These are phyloP conservation scores for Cynara cardunculus DNA, from an alignment of 129 eudicot species.

Conservation along the genomic window DNA sequence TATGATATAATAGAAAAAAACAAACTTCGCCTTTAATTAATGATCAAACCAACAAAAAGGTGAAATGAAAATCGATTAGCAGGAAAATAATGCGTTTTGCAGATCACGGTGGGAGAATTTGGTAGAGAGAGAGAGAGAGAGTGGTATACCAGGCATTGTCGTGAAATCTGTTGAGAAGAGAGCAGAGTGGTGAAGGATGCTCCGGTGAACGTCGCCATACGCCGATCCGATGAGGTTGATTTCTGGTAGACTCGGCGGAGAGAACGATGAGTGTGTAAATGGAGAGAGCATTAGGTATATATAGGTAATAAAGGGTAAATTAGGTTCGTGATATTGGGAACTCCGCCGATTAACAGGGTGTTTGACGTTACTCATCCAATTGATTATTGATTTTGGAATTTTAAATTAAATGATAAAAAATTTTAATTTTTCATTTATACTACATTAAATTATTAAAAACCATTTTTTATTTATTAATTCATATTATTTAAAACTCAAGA, in stretches of 20 bases:
- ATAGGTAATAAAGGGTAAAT: background rate
- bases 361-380: background rate
- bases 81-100: background rate
- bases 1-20: no score
- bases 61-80: background rate
- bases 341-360: slow-evolving; percentile 4
- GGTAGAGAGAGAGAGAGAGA: background rate
- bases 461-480: no score
- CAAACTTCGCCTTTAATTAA: background rate
- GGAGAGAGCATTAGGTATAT: slow-evolving; percentile 9
- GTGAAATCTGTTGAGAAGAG: slow-evolving; percentile 8
- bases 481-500: no score
- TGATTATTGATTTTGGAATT: background rate
- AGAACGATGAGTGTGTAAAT: slow-evolving; percentile 10
- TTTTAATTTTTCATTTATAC: no score
- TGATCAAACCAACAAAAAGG: background rate
- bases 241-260: slow-evolving; percentile 25
- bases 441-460: no score
- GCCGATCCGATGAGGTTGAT: slow-evolving; percentile 10
- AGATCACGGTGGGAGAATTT: slow-evolving; percentile 2
- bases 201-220: slow-evolving; percentile 34
- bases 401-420: background rate
- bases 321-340: slow-evolving; percentile 6
- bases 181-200: background rate
- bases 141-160: slow-evolving; percentile 19